phyloP scores from a whole-genome alignment of 805 yeast species.

The Lipomyces yamadae region DNA sequence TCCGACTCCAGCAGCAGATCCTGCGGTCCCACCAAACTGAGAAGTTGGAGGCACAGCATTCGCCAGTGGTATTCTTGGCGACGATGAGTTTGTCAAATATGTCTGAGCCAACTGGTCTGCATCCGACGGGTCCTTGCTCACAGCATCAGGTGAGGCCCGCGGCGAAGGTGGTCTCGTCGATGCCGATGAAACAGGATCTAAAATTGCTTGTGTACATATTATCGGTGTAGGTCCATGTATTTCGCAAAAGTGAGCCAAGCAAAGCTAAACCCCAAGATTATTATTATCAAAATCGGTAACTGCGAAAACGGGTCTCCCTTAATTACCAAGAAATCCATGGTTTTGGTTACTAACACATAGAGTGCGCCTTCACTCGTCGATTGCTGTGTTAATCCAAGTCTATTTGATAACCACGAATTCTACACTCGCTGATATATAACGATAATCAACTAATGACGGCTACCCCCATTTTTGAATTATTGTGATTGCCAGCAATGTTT shows the following conservation, averaged over 20 bases:
- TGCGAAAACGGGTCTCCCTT: not conserved
- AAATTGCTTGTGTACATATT: conserved; percentile 42
- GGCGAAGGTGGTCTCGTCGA: conserved; percentile 5
- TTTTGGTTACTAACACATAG: not conserved
- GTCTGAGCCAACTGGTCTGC: conserved; percentile 8
- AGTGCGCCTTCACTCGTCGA: not conserved
- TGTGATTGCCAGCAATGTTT: not conserved
- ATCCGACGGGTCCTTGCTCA: not conserved
- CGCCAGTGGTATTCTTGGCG: not conserved
- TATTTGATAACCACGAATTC: not conserved
- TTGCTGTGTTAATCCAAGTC: not conserved
- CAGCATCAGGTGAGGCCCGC: not conserved
- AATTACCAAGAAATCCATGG: conserved; percentile 10
- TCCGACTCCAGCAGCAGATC: not conserved
- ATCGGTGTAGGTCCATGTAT: conserved; percentile 44
- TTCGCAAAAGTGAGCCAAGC: conserved; percentile 44
- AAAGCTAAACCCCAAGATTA: conserved; percentile 30
- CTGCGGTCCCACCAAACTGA: not conserved
- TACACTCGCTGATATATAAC: not conserved
- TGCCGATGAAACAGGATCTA: not conserved
- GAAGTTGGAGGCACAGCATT: conserved; percentile 5
- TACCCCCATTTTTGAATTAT: not conserved
- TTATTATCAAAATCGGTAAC: not conserved
- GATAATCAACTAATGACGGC: not conserved
- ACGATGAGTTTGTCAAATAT: not conserved